These are phyloP conservation scores for Aspergillus ochraceus DNA, from an alignment of 2,329 filamentous ascomycete species.

Conservation along the genomic window DNA sequence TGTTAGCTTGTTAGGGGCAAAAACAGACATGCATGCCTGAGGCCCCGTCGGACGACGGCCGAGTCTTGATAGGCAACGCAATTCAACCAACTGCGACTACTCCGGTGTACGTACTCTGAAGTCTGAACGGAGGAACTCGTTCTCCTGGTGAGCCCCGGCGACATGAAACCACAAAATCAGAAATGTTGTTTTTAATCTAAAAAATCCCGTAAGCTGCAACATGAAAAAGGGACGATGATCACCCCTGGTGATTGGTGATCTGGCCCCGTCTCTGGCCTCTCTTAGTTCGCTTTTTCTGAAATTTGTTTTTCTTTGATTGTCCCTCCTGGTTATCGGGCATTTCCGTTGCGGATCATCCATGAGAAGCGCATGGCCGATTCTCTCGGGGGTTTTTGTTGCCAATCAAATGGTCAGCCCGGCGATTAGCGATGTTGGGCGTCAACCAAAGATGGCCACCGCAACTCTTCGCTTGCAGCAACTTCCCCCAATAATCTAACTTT, in stretches of 20 bases:
- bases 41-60: neutral
- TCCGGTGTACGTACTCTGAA: too few relatives aligned
- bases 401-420: constrained; percentile 20
- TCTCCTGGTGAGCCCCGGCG: too few relatives aligned
- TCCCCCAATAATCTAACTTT: neutral
- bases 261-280: neutral
- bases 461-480: constrained; percentile 4
- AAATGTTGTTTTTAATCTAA: neutral
- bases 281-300: constrained; percentile 6
- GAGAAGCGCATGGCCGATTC: constrained; percentile 19
- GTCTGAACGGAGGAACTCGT: neutral
- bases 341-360: constrained; percentile 34
- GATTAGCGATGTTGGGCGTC: constrained; percentile 24
- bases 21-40: neutral
- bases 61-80: neutral
- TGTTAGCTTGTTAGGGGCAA: neutral
- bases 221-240: neutral
- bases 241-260: neutral
- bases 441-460: constrained; percentile 15
- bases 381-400: constrained; percentile 31
- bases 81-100: neutral
- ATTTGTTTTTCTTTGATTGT: constrained; percentile 7
- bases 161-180: too few relatives aligned
- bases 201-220: neutral
- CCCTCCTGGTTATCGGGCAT: constrained; percentile 25